Percentiles rank a stretch among this genome's conserved stretches.
phyloP scores from a whole-genome alignment of 2,329 filamentous ascomycete genomes.

The Aschersonia sp. region DNA sequence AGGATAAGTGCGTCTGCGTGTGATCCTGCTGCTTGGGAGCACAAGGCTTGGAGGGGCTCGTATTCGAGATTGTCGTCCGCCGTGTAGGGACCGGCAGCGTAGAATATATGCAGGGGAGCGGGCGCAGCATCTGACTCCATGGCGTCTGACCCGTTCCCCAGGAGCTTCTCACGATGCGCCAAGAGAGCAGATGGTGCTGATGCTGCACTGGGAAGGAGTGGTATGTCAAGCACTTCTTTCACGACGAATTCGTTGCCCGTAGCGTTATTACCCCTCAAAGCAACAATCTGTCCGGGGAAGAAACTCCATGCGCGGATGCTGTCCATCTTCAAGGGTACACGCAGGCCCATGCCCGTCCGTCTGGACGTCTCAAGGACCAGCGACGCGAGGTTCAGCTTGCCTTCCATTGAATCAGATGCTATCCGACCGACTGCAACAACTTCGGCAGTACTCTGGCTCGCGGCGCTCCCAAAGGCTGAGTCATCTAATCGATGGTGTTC shows the following conservation, averaged over 20 bases:
- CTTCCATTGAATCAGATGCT: constrained; percentile 74
- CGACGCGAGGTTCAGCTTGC: constrained; percentile 72
- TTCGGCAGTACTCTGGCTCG: constrained; percentile 69
- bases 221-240: constrained; percentile 59
- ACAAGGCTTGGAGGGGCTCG: constrained; percentile 71
- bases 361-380: constrained; percentile 81
- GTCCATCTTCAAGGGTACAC: constrained; percentile 67
- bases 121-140: constrained; percentile 39
- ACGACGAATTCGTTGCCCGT: constrained; percentile 75
- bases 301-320: constrained; percentile 59
- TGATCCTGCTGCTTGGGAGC: constrained; percentile 58
- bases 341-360: constrained; percentile 65
- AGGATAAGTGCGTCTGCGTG: constrained; percentile 70
- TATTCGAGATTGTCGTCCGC: constrained; percentile 86
- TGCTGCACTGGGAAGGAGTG: constrained; percentile 60
- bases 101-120: constrained; percentile 59
- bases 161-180: constrained; percentile 53
- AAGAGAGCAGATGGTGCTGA: constrained; percentile 53
- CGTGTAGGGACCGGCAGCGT: constrained; percentile 81
- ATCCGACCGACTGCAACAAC: constrained; percentile 86
- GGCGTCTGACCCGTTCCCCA: constrained; percentile 41
- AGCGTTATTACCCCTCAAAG: constrained; percentile 72
- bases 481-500: constrained; percentile 65
- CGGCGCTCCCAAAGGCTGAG: constrained; percentile 73
- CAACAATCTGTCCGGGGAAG: constrained; percentile 91